Evolutionary conservation across 768 basidiomycete species (phyloP).

Genomic region (Dentipellis sp.): DNA sequence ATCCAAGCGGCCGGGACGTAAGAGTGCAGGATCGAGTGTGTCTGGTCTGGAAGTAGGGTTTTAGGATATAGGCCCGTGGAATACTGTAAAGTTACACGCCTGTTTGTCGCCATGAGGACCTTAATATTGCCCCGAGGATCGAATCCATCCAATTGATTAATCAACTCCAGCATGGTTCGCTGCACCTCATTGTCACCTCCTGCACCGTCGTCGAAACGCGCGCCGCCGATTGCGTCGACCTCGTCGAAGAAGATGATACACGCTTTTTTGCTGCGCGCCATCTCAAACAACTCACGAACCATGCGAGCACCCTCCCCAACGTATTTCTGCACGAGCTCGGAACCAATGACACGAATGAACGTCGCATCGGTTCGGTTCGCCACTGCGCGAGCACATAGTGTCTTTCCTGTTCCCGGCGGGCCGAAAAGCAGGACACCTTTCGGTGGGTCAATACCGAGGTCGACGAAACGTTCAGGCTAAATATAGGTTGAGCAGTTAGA

Average conservation of each 20-base stretch:
- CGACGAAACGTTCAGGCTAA: conserved; percentile 98
- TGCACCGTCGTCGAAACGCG: conserved; percentile 95
- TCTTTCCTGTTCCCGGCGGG: conserved; percentile 97
- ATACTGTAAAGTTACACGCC: conserved; percentile 37
- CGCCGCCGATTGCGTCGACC: conserved; percentile 96
- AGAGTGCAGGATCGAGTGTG: conserved; percentile 91
- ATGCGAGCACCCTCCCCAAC: conserved; percentile 98
- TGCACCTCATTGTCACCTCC: conserved; percentile 99
- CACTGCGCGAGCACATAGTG: conserved; percentile 94
- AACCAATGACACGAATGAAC: conserved; percentile 98
- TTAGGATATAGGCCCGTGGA: not conserved
- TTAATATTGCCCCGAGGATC: conserved; percentile 99
- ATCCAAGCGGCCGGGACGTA: conserved; percentile 94
- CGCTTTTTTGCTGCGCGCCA: conserved; percentile 97
- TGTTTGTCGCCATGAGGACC: conserved; percentile 98
- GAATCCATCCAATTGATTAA: conserved; percentile 98
- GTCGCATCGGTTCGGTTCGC: conserved; percentile 98
- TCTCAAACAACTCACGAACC: conserved; percentile 98
- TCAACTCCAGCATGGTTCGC: conserved; percentile 97
- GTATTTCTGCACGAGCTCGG: conserved; percentile 99
- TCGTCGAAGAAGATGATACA: conserved; percentile 99
- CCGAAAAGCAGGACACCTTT: conserved; percentile 96
- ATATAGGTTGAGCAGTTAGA: not conserved
- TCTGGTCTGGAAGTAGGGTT: conserved; percentile 60
- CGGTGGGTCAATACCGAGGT: conserved; percentile 97